phyloP scores from a whole-genome alignment of 2,329 filamentous ascomycete genomes.

The Didymellaceae sp. region DNA sequence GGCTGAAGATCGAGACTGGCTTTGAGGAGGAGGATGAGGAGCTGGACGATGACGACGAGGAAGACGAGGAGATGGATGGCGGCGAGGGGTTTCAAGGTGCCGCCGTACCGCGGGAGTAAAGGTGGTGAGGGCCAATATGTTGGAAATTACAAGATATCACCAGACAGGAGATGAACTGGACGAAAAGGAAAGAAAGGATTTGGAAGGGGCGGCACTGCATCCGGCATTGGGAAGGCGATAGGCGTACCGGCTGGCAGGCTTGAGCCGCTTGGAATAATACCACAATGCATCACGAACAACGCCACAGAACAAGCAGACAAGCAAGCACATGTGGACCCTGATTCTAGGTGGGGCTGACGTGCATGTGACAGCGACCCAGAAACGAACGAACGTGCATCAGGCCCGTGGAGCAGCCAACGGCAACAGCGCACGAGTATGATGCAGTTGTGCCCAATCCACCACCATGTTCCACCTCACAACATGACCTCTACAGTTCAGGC shows the following conservation, averaged over 20 bases:
- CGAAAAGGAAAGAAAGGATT: neutral
- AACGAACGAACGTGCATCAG: neutral
- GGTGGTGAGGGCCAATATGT: neutral
- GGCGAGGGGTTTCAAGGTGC: constrained; percentile 39
- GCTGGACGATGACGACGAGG: constrained; percentile 64
- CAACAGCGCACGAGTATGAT: constrained; percentile 1
- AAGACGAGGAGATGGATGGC: constrained; percentile 52
- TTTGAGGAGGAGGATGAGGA: constrained; percentile 73
- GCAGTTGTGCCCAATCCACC: constrained; percentile 1
- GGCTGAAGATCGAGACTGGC: constrained; percentile 73
- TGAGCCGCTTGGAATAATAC: constrained; percentile 19
- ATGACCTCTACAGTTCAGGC: too few species aligned
- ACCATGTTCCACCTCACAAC: neutral
- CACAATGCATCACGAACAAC: constrained; percentile 2
- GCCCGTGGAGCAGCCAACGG: constrained; percentile 1
- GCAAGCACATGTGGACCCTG: neutral
- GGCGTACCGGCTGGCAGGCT: constrained; percentile 29
- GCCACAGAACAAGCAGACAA: neutral
- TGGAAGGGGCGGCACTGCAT: constrained; percentile 8
- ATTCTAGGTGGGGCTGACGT: neutral
- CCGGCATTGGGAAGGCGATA: constrained; percentile 29
- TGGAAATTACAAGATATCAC: constrained; percentile 1
- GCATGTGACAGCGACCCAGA: constrained; percentile 1
- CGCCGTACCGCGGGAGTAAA: constrained; percentile 19
- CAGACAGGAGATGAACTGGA: neutral